Evolutionary conservation across 441 rosid species (phyloP).

Genomic region (Mallotus repandus): DNA sequence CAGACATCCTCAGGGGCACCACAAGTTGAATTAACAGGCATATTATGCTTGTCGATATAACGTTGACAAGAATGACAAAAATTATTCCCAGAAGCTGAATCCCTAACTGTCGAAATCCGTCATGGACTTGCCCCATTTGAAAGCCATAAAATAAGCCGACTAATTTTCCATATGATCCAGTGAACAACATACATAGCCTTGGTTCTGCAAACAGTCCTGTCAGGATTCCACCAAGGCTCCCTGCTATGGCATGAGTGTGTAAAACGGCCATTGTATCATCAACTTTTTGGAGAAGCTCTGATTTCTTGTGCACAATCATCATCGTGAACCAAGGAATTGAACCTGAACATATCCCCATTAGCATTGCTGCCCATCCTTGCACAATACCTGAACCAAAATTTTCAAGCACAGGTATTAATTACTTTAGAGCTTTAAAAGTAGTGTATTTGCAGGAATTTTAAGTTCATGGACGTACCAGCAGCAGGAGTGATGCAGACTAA

Average conservation of each 20-base stretch:
- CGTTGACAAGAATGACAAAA: slow-evolving; percentile 32
- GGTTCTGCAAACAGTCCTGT: slow-evolving; percentile 50
- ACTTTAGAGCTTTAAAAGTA: not conserved
- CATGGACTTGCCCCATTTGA: slow-evolving; percentile 17
- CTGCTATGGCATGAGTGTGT: slow-evolving; percentile 58
- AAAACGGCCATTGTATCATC: slow-evolving; percentile 61
- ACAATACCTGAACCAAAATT: slow-evolving; percentile 37
- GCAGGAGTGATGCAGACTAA: slow-evolving; percentile 64
- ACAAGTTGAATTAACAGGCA: slow-evolving; percentile 35
- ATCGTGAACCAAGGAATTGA: slow-evolving; percentile 61
- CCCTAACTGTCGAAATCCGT: slow-evolving; percentile 40
- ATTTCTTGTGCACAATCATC: slow-evolving; percentile 56
- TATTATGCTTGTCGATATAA: slow-evolving; percentile 39
- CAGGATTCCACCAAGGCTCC: slow-evolving; percentile 50
- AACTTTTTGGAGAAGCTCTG: slow-evolving; percentile 42
- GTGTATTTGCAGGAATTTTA: not conserved
- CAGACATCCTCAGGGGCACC: slow-evolving; percentile 52
- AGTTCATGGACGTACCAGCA: slow-evolving; percentile 30
- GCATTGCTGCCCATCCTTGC: slow-evolving; percentile 57
- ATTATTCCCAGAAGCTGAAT: slow-evolving; percentile 44
- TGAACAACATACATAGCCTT: slow-evolving; percentile 36
- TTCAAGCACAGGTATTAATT: not conserved
- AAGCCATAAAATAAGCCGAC: slow-evolving; percentile 49
- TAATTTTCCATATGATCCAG: not conserved
- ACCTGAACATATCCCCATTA: slow-evolving; percentile 56